phyloP scores from a whole-genome alignment of 2,329 filamentous ascomycete species.

The Zymoseptoria crescenta region DNA sequence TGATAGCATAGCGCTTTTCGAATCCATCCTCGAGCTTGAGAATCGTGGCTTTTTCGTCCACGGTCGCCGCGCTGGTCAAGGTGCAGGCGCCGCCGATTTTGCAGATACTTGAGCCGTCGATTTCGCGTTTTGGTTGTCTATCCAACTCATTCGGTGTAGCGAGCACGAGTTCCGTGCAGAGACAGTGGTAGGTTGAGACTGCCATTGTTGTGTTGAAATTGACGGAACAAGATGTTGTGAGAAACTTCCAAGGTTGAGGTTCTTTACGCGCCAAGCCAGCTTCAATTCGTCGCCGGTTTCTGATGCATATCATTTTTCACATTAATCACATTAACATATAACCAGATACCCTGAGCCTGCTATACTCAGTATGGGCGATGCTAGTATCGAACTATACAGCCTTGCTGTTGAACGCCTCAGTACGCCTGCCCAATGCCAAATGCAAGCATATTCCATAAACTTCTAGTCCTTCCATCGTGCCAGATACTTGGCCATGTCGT shows the following conservation, averaged over 20 bases:
- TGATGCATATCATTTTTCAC: background rate
- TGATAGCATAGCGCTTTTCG: constrained; percentile 54
- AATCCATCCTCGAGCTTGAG: constrained; percentile 49
- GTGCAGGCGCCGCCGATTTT: constrained; percentile 34
- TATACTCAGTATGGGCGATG: background rate
- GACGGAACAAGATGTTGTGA: background rate
- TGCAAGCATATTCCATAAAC: background rate
- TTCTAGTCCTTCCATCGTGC: constrained; percentile 52
- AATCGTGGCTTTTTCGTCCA: constrained; percentile 14
- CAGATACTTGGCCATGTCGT: constrained; percentile 51
- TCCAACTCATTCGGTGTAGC: constrained; percentile 49
- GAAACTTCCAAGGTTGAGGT: background rate
- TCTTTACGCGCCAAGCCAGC: background rate
- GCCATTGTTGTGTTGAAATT: constrained; percentile 3
- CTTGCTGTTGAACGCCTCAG: background rate
- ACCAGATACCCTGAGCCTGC: background rate
- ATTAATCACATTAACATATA: constrained; percentile 1
- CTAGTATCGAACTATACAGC: background rate
- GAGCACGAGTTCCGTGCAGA: constrained; percentile 58
- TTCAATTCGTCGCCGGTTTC: background rate
- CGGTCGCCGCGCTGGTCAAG: constrained; percentile 8
- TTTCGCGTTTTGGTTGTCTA: constrained; percentile 45
- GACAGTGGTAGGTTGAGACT: constrained; percentile 50
- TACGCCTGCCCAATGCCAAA: background rate
- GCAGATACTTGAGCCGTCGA: constrained; percentile 51